Conservation (phyloP, 768 basidiomycete genomes). For the Leccinum arenicola region DNA sequence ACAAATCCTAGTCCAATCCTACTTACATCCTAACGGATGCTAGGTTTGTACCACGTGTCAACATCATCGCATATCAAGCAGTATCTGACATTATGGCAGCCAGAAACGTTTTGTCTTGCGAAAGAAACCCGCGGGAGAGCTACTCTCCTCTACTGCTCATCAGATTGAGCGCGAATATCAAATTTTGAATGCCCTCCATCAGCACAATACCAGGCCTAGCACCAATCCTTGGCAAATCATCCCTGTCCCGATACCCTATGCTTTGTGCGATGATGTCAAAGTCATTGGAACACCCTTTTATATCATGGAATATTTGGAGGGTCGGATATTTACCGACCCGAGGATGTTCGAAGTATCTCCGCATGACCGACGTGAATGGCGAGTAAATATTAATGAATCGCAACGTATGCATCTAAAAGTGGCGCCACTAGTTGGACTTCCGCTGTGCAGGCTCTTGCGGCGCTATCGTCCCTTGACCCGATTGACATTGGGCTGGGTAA, state of each 20-base stretch:
- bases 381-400: conserved; percentile 21
- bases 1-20: conserved; percentile 76
- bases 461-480: conserved; percentile 64
- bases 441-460: conserved; percentile 66
- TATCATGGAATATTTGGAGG: conserved; percentile 94
- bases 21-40: conserved; percentile 90
- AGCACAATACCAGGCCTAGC: conserved; percentile 57
- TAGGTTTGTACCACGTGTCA: conserved; percentile 40
- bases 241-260: conserved; percentile 82
- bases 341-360: conserved; percentile 68
- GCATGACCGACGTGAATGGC: conserved; percentile 71
- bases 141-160: conserved; percentile 90
- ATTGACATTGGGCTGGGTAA: conserved; percentile 59
- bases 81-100: conserved; percentile 28
- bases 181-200: conserved; percentile 73
- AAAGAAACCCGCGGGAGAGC: conserved; percentile 86
- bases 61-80: conserved; percentile 1
- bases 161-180: conserved; percentile 92
- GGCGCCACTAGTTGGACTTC: conserved; percentile 64
- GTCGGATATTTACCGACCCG: conserved; percentile 88
- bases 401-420: neutral
- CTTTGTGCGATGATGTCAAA: conserved; percentile 72
- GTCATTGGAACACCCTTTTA: conserved; percentile 92
- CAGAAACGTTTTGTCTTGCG: conserved; percentile 76
- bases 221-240: conserved; percentile 54